These are phyloP conservation scores for Thozetella sp. DNA, from an alignment of 495 filamentous ascomycete species.

Conservation along the genomic window DNA sequence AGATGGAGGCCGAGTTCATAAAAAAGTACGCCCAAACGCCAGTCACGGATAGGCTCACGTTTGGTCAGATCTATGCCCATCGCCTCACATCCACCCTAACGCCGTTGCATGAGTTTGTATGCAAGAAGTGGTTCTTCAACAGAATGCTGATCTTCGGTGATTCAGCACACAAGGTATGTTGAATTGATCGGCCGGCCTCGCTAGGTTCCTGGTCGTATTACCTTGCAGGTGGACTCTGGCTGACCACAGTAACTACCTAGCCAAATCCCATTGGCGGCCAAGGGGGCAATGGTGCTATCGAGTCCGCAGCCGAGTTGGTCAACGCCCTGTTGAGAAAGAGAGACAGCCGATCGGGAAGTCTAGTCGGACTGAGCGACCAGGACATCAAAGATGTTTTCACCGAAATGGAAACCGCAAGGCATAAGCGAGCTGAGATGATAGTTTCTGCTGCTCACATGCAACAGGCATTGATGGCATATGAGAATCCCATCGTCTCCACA, in stretches of 20 bases:
- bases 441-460: slow-evolving; percentile 1
- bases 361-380: slow-evolving; percentile 2
- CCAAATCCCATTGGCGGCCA: slow-evolving; percentile 26
- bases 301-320: slow-evolving; percentile 34
- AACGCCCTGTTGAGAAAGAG: slow-evolving; percentile 18
- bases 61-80: slow-evolving; percentile 27
- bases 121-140: slow-evolving; percentile 27
- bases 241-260: slow-evolving; percentile 13
- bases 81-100: slow-evolving; percentile 13
- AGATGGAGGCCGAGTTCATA: slow-evolving; percentile 25
- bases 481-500: slow-evolving; percentile 3
- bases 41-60: slow-evolving; percentile 23
- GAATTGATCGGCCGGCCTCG: not conserved
- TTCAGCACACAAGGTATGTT: slow-evolving; percentile 36
- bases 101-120: slow-evolving; percentile 33
- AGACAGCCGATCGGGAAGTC: not conserved
- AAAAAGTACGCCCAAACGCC: slow-evolving; percentile 13
- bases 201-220: not conserved
- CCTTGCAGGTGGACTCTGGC: not conserved
- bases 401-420: slow-evolving; percentile 7
- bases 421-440: slow-evolving; percentile 2
- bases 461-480: slow-evolving; percentile 2
- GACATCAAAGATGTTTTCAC: slow-evolving; percentile 6
- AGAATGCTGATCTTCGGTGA: slow-evolving; percentile 34
- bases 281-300: slow-evolving; percentile 40